These are phyloP conservation scores for Decorospora gaudefroyi DNA, from an alignment of 2,329 filamentous ascomycete species.

Conservation along the genomic window DNA sequence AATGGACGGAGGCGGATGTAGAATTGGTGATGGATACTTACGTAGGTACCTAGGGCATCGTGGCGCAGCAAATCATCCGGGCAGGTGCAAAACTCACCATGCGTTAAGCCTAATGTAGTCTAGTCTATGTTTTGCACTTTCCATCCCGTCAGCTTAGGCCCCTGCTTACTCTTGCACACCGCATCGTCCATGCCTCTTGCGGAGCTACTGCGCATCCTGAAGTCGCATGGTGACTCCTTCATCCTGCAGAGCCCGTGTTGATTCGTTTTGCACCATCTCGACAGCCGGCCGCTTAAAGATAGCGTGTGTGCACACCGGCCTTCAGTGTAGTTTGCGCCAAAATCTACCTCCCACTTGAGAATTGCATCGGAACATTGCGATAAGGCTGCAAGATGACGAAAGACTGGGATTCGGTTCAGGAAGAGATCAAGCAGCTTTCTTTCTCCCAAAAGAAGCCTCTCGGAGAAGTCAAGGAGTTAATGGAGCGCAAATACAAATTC, in stretches of 20 bases:
- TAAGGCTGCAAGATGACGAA: constrained; percentile 34
- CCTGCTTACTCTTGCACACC: constrained; percentile 7
- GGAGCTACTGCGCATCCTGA: background rate
- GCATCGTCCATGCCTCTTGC: background rate
- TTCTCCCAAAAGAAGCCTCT: constrained; percentile 42
- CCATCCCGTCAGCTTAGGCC: background rate
- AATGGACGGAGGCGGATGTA: too few species aligned
- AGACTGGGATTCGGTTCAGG: constrained; percentile 36
- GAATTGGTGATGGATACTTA: too few species aligned
- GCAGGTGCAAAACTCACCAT: background rate
- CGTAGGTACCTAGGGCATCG: too few species aligned
- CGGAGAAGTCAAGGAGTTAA: constrained; percentile 41
- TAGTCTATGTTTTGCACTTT: constrained; percentile 14
- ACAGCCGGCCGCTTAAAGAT: too few species aligned
- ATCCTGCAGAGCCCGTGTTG: background rate
- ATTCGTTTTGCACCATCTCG: too few species aligned
- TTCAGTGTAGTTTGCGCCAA: too few species aligned
- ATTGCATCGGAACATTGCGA: background rate
- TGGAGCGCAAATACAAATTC: constrained; percentile 42
- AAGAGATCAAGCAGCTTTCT: constrained; percentile 41
- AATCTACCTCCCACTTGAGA: too few species aligned
- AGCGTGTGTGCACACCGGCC: too few species aligned
- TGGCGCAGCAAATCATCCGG: too few species aligned
- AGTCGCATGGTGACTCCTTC: background rate
- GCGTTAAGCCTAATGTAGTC: constrained; percentile 3